Evolutionary conservation across 306 rosid species (phyloP), one percentile per base, ranked within the genome.

Genomic region (Casuarina equisetifolia): DNA sequence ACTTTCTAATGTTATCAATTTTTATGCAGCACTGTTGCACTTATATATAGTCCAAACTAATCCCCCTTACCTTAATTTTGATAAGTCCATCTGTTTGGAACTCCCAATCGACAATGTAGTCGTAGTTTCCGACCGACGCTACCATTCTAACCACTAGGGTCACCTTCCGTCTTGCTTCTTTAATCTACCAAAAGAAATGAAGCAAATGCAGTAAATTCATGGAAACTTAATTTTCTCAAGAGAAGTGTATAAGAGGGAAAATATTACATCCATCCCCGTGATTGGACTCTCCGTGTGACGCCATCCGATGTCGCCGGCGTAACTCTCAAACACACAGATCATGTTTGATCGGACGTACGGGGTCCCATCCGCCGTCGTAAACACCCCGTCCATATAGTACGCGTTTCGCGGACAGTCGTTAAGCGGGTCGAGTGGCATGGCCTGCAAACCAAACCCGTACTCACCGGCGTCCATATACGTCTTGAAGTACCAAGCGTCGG

Each of bases 381-480:
- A 94, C 7, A 92, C 82, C 4, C 84, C 96, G 39, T 94, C 98
- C 92, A 92, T 90, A 80, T 81, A 94, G 46, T 90, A 75, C 0
- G 98, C 97, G 42, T 94, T 89, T 6, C 93, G 81, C 3, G 98
- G 97, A 61, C 97, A 94, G 54, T 94, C 98, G 48, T 94, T 94
- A 19, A 94, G 90, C 35, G 97, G 98, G 66, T 90, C 97, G 2
- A 94, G 82, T 17, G 94, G 81, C 97, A 90, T 94, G 6, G 97
- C 85, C 35, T 88, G 93, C 43, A 92, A 76, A 77, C 98, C 97
- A 73, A 92, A 86, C 73, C 97, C 97, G 46, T 94, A 94, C 70
- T 92, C 98, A 1, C 97, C 97, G 0, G 97, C 97, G 76, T 94
- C 98, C 97, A 94, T 94, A 19, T 94, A 92, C 12, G 97, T 94